These are phyloP conservation scores for Fusarium cicatricum DNA, from an alignment of 2,329 filamentous ascomycete genomes.

Conservation along the genomic window DNA sequence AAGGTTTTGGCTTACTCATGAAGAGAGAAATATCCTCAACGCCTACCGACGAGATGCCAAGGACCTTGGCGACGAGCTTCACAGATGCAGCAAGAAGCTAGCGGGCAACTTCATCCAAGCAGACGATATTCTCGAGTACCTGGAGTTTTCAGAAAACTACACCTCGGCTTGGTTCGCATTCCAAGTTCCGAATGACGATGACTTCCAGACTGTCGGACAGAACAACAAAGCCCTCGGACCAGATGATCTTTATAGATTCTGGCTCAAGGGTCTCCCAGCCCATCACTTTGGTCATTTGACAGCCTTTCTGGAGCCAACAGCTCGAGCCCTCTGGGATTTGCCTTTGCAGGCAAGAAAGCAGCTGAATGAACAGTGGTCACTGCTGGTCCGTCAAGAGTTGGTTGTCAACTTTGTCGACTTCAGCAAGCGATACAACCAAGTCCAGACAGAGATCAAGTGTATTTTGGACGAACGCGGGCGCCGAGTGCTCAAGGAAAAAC, in stretches of 20 bases:
- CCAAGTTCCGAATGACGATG: slow-evolving; percentile 55
- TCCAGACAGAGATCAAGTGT: slow-evolving; percentile 51
- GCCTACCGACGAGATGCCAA: slow-evolving; percentile 41
- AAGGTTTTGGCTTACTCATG: slow-evolving; percentile 44
- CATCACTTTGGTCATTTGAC: neutral
- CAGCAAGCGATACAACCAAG: slow-evolving; percentile 52
- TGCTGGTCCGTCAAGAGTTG: slow-evolving; percentile 59
- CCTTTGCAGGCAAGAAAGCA: slow-evolving; percentile 45
- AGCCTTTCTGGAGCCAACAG: slow-evolving; percentile 34
- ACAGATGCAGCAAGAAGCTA: slow-evolving; percentile 28
- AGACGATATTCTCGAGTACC: slow-evolving; percentile 49
- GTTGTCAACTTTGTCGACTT: slow-evolving; percentile 51
- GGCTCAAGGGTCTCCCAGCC: slow-evolving; percentile 10
- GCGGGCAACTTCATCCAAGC: slow-evolving; percentile 2
- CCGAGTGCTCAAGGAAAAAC: slow-evolving; percentile 58
- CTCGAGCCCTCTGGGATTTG: slow-evolving; percentile 62
- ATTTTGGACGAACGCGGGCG: slow-evolving; percentile 55
- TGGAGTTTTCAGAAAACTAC: slow-evolving; percentile 62
- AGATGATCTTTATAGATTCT: slow-evolving; percentile 27
- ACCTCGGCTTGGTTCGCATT: slow-evolving; percentile 65
- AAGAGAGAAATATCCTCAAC: slow-evolving; percentile 49
- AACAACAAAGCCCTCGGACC: slow-evolving; percentile 53
- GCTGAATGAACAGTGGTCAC: slow-evolving; percentile 54
- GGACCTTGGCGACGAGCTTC: slow-evolving; percentile 37
- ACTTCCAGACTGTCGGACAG: slow-evolving; percentile 56